These are phyloP conservation scores for Jackrogersella minutella DNA, from an alignment of 495 filamentous ascomycete genomes.

Conservation along the genomic window DNA sequence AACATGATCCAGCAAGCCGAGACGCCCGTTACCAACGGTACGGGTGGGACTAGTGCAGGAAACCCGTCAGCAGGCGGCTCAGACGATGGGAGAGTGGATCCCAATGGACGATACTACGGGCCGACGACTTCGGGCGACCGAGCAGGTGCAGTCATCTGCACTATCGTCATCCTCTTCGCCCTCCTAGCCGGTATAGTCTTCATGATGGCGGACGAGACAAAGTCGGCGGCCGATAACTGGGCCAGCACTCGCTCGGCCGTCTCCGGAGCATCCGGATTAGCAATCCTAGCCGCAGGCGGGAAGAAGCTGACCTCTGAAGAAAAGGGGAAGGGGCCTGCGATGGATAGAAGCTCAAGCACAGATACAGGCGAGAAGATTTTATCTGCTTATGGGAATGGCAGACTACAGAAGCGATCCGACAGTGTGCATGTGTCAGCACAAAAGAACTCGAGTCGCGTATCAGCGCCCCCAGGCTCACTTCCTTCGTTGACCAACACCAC, in stretches of 20 bases:
- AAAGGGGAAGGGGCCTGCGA: conserved; percentile 26
- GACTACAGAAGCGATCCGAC: conserved; percentile 19
- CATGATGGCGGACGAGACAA: conserved; percentile 49
- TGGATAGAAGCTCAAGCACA: conserved; percentile 31
- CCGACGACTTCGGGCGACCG: conserved; percentile 61
- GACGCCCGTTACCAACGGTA: conserved; percentile 67
- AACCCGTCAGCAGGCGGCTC: conserved; percentile 70
- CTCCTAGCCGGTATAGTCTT: conserved; percentile 47
- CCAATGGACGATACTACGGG: conserved; percentile 21
- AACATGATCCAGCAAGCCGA: conserved; percentile 58
- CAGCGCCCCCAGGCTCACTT: conserved; percentile 2
- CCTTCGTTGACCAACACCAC: background rate
- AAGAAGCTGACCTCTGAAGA: conserved; percentile 11
- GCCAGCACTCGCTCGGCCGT: conserved; percentile 26
- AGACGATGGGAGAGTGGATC: conserved; percentile 46
- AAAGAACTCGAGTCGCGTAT: background rate
- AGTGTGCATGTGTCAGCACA: background rate
- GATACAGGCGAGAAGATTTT: conserved; percentile 35
- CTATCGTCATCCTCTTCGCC: conserved; percentile 51
- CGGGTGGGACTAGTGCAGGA: conserved; percentile 78
- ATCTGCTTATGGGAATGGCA: conserved; percentile 13
- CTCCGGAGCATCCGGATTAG: background rate
- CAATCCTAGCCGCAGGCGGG: background rate
- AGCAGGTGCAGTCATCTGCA: conserved; percentile 69
- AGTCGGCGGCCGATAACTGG: conserved; percentile 37